Base-by-base conservation (phyloP, 257 asterid species). In the Nicotiana undulata region DNA sequence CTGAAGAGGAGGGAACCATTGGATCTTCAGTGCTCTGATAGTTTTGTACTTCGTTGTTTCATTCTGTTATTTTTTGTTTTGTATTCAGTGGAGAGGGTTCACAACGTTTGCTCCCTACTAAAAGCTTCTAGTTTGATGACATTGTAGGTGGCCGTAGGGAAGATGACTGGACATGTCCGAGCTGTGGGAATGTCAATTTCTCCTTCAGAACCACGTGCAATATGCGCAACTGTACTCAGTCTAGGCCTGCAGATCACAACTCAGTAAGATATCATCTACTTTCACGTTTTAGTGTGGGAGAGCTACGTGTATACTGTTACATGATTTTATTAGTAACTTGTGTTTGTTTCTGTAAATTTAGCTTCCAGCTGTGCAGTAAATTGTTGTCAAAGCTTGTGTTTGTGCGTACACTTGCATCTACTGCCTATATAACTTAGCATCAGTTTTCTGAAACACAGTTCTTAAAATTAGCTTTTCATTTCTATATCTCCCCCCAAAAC, bases 151-250 rank as follows among this genome's bases (percentile, higher is more conserved):
- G 93, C 37, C 96, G 98, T 40, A 91, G 98, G 86, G 98, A 93
- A 89, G 98, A 93, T 90, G 98, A 93, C 80, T 93, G 97, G 98
- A 93, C 97, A 46, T 93, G 98, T 78, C 93, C 96, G 15, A 93
- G 97, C 86, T 93, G 97, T 85, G 96, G 97, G 53, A 92, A 92
- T 64, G 98, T 92, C 75, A 93, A 93, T 89, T 93, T 90, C 86
- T 93, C 98, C 53, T 93, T 93, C 84, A 88, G 97, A 88, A 93
- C 98, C 56, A 93, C 97, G 49, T 93, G 98, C 86, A 93, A 93
- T 78, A 93, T 90, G 97, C 97, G 91, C 29, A 93, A 93, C 87
- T 93, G 98, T 85, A 92, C 95, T 80, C 98, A 93, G 88, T 87
- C 98, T 70, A 89, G 98, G 86, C 98, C 98, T 68, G 95, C 95